A percentile compares a stretch with the other conserved stretches of the same genome.
Conservation (phyloP, 2,329 filamentous ascomycete species). For the Aspergillus caelatus region DNA sequence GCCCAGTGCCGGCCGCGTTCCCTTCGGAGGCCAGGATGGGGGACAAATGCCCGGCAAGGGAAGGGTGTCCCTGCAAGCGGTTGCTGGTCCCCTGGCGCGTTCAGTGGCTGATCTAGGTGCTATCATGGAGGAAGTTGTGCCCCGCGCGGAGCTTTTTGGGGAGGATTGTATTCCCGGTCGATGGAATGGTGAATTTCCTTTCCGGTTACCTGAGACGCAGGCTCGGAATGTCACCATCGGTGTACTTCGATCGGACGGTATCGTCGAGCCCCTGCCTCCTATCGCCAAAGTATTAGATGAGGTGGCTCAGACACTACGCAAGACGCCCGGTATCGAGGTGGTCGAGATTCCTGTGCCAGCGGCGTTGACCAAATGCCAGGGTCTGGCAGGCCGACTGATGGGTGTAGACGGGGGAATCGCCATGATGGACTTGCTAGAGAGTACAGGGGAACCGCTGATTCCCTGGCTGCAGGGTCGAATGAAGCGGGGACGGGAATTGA, state of each 20-base stretch:
- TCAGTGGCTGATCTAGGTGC: slow-evolving; percentile 45
- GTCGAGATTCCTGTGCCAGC: slow-evolving; percentile 59
- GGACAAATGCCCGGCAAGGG: slow-evolving; percentile 51
- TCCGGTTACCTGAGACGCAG: slow-evolving; percentile 22
- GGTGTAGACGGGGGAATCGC: slow-evolving; percentile 58
- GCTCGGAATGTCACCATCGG: slow-evolving; percentile 43
- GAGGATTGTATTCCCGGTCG: slow-evolving; percentile 47
- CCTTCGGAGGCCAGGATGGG: slow-evolving; percentile 56
- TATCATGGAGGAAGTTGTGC: slow-evolving; percentile 56
- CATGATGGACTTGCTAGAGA: slow-evolving; percentile 61
- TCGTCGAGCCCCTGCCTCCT: slow-evolving; percentile 43
- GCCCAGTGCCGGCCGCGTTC: slow-evolving; percentile 51
- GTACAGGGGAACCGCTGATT: slow-evolving; percentile 59
- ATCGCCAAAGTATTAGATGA: slow-evolving; percentile 44
- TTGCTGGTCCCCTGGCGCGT: slow-evolving; percentile 46
- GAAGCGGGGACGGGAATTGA: slow-evolving; percentile 51
- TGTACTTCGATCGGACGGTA: slow-evolving; percentile 44
- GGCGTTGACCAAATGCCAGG: slow-evolving; percentile 58
- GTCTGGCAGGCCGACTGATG: slow-evolving; percentile 61
- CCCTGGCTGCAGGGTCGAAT: slow-evolving; percentile 61
- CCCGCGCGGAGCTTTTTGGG: slow-evolving; percentile 57
- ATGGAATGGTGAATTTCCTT: slow-evolving; percentile 39
- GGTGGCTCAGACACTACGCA: slow-evolving; percentile 38
- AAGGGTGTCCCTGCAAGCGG: slow-evolving; percentile 55
- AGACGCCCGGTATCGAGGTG: slow-evolving; percentile 53